Evolutionary conservation across 1,284 basidiomycete genomes (phyloP).

Genomic region (Fomitopsis palustris): DNA sequence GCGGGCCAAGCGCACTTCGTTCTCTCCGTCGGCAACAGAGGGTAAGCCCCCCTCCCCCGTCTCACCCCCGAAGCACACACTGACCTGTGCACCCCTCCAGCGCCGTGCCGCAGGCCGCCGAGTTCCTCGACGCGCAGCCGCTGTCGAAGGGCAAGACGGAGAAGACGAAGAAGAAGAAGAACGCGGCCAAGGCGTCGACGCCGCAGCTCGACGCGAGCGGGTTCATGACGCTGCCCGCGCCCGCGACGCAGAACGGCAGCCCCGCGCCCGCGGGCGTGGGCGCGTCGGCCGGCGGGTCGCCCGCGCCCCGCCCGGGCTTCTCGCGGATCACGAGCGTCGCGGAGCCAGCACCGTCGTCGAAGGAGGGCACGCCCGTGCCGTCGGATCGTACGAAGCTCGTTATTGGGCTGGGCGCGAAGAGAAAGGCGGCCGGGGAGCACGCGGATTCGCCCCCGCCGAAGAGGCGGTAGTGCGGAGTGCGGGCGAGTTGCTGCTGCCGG

Average conservation of each 20-base stretch:
- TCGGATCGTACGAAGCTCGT: slow-evolving; percentile 68
- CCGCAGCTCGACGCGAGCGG: slow-evolving; percentile 49
- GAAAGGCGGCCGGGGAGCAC: slow-evolving; percentile 68
- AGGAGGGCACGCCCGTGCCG: slow-evolving; percentile 45
- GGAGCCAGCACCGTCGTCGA: slow-evolving; percentile 41
- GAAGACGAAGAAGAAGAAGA: slow-evolving; percentile 76
- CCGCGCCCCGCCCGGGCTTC: slow-evolving; percentile 71
- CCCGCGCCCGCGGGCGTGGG: slow-evolving; percentile 36
- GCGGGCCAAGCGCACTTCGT: slow-evolving; percentile 94
- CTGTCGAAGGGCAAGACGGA: slow-evolving; percentile 73
- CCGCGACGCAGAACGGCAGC: slow-evolving; percentile 44
- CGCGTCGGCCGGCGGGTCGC: slow-evolving; percentile 47
- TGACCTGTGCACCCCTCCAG: slow-evolving; percentile 35
- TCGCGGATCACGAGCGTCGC: slow-evolving; percentile 61
- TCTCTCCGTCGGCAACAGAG: slow-evolving; percentile 88
- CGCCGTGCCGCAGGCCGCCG: slow-evolving; percentile 75
- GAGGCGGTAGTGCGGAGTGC: slow-evolving; percentile 21
- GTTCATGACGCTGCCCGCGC: slow-evolving; percentile 69
- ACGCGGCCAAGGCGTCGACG: slow-evolving; percentile 47
- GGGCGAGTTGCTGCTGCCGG: neutral
- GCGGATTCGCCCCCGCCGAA: slow-evolving; percentile 44
- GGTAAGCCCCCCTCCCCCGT: slow-evolving; percentile 45
- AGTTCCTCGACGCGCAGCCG: slow-evolving; percentile 75
- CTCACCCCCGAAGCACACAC: neutral
- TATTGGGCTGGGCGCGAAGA: slow-evolving; percentile 72